Percentiles rank a stretch among this genome's conserved stretches.
These are phyloP conservation scores for Onygena corvina DNA, from an alignment of 2,329 filamentous ascomycete genomes.

Conservation along the genomic window DNA sequence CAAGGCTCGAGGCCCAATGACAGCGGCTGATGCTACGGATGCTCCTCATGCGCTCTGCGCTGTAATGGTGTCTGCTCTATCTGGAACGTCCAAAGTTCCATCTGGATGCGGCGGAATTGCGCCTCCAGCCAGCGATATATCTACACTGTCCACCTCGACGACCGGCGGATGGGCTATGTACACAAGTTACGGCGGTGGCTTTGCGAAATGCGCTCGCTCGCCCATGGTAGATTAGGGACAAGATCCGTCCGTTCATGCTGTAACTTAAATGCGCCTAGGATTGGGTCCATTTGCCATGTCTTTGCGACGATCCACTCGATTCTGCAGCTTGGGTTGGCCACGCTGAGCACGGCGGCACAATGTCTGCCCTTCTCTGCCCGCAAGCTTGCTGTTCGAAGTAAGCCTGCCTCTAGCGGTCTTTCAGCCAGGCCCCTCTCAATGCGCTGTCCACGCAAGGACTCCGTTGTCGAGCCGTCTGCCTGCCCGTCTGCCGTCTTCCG, in stretches of 20 bases:
- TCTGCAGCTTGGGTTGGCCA: slow-evolving; percentile 7
- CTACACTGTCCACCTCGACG: too few relatives aligned
- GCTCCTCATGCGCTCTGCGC: background rate
- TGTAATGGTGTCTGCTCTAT: background rate
- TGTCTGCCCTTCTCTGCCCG: background rate
- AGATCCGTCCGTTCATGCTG: slow-evolving; percentile 2
- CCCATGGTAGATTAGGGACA: background rate
- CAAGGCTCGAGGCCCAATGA: background rate
- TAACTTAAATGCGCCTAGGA: slow-evolving; percentile 5
- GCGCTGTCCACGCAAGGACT: too few relatives aligned
- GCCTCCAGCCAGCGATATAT: background rate
- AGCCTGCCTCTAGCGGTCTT: too few relatives aligned
- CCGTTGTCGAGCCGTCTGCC: too few relatives aligned
- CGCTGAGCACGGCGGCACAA: slow-evolving; percentile 3
- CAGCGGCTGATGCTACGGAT: background rate
- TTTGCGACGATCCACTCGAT: slow-evolving; percentile 6
- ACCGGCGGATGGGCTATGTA: too few relatives aligned
- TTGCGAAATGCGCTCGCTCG: too few relatives aligned
- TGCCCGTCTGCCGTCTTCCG: background rate
- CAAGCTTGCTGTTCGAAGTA: too few relatives aligned
- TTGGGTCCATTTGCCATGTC: slow-evolving; percentile 7
- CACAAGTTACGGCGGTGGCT: too few relatives aligned
- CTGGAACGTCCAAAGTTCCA: background rate
- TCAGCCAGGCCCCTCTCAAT: too few relatives aligned
- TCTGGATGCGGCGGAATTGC: slow-evolving; percentile 1